Conservation (phyloP, 169 alveolate species). For the Plasmodium inui region DNA sequence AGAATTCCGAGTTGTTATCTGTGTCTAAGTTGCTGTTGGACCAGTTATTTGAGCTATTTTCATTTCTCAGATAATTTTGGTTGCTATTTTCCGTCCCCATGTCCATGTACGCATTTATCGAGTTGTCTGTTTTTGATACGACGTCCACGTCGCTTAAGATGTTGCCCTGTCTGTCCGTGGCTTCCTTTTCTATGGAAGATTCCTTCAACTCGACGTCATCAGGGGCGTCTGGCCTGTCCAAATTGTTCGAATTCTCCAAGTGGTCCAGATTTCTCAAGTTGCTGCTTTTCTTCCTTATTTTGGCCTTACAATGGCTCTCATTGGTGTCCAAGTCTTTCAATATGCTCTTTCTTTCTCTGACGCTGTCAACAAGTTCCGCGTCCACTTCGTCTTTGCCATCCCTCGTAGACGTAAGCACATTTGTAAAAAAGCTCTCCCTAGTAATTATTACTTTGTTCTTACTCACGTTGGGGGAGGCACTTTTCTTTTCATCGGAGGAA, state of each 20-base stretch:
- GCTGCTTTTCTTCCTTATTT: slow-evolving; percentile 24
- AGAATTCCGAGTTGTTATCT: slow-evolving; percentile 32
- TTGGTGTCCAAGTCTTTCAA: neutral
- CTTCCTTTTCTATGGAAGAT: neutral
- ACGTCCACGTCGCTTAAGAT: neutral
- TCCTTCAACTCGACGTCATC: neutral
- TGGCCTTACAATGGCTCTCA: neutral
- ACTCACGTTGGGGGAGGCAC: neutral
- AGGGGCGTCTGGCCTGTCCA: neutral
- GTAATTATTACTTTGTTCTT: slow-evolving; percentile 6
- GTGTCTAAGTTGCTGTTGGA: slow-evolving; percentile 11
- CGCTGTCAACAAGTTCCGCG: neutral
- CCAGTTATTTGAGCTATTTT: slow-evolving; percentile 18
- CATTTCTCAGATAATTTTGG: neutral
- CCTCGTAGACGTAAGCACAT: slow-evolving; percentile 5
- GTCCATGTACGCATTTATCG: neutral
- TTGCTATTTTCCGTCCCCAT: neutral
- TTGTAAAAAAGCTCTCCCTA: slow-evolving; percentile 37
- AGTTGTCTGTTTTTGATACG: neutral
- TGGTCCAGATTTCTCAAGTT: slow-evolving; percentile 18
- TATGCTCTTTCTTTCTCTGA: slow-evolving; percentile 1
- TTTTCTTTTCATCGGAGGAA: neutral
- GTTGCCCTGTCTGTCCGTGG: neutral
- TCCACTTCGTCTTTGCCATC: neutral
- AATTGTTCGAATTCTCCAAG: neutral